Percentiles rank a stretch among this genome's conserved stretches.
These are phyloP conservation scores for Carex myosuroides DNA, from an alignment of 176 grass and related monocot species.

Conservation along the genomic window DNA sequence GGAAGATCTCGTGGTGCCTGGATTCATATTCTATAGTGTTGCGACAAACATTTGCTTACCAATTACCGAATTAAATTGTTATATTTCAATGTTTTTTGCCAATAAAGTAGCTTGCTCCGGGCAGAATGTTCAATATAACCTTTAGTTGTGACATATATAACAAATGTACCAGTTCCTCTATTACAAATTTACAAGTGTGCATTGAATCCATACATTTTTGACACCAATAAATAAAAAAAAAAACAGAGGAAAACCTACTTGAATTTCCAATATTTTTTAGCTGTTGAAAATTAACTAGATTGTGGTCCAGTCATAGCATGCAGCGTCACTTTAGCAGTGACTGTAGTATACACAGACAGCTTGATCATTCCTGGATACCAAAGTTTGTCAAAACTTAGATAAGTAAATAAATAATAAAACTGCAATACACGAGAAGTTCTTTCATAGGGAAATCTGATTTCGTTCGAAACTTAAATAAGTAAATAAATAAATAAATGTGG, in stretches of 20 bases:
- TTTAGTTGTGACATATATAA: too few species aligned
- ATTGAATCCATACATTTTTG: conserved; percentile 2
- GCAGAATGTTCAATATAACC: too few species aligned
- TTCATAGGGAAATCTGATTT: not conserved
- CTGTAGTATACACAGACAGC: conserved; percentile 66
- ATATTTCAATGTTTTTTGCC: too few species aligned
- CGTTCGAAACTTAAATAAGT: too few species aligned
- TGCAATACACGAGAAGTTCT: not conserved
- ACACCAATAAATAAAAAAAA: not conserved
- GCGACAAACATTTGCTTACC: too few species aligned
- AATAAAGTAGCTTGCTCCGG: too few species aligned
- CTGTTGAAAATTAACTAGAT: conserved; percentile 32
- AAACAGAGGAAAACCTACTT: not conserved
- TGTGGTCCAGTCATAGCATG: conserved; percentile 38
- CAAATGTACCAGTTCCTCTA: too few species aligned
- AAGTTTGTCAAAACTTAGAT: not conserved
- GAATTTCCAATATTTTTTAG: conserved; percentile 11
- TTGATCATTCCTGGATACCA: conserved; percentile 45
- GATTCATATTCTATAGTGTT: too few species aligned
- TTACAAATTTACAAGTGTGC: too few species aligned
- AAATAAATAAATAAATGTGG: too few species aligned
- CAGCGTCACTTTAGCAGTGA: conserved; percentile 33
- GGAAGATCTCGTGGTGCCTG: too few species aligned
- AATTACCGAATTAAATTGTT: too few species aligned
- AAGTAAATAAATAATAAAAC: not conserved